These are phyloP conservation scores for Glonium stellatum DNA, from an alignment of 495 filamentous ascomycete genomes.

Conservation along the genomic window DNA sequence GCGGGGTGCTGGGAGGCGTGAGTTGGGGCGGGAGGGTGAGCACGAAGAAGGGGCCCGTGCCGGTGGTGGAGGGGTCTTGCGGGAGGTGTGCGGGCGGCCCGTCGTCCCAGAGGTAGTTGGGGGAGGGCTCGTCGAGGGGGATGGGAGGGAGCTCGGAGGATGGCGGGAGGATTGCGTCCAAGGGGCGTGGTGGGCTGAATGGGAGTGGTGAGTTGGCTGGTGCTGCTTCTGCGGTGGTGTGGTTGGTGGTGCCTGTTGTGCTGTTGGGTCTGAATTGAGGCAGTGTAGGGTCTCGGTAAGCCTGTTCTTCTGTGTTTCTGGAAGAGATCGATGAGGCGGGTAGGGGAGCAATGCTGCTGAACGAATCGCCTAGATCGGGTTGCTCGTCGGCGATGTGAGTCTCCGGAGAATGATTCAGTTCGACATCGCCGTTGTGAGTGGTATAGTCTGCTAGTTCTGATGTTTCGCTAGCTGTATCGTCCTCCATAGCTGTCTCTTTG, in stretches of 20 bases:
- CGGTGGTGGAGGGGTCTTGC: neutral
- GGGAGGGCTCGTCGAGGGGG: neutral
- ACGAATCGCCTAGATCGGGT: neutral
- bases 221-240: neutral
- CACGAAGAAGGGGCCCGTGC: neutral
- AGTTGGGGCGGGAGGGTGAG: neutral
- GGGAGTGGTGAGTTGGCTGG: neutral
- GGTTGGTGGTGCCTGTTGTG: slow-evolving; percentile 2
- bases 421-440: neutral
- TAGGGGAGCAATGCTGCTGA: neutral
- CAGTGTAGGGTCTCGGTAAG: slow-evolving; percentile 21
- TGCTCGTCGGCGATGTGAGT: neutral
- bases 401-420: neutral
- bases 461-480: too few species aligned
- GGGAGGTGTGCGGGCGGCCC: neutral
- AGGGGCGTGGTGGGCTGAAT: too few species aligned
- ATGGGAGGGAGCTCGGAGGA: slow-evolving; percentile 3
- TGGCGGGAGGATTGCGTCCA: neutral
- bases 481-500: too few species aligned
- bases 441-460: too few species aligned
- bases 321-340: neutral
- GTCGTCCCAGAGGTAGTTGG: neutral
- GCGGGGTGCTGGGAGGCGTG: neutral
- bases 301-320: neutral
- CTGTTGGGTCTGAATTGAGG: slow-evolving; percentile 27